Percentiles rank a stretch among this genome's conserved stretches.
Conservation (phyloP, 2,329 filamentous ascomycete species). For the Neopestalotiopsis clavispora region DNA sequence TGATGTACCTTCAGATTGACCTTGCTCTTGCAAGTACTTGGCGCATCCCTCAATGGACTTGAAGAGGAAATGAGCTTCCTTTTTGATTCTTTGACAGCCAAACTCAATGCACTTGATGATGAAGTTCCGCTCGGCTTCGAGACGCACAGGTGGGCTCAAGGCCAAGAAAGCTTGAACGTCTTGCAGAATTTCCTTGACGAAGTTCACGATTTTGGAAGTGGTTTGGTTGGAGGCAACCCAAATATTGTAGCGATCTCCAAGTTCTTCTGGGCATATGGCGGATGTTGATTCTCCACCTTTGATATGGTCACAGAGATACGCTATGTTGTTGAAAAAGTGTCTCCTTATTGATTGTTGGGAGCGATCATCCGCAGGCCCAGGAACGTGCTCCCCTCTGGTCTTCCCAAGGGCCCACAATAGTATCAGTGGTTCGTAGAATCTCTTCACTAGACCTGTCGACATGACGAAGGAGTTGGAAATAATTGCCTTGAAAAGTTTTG, state of each 20-base stretch:
- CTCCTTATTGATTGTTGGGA: slow-evolving; percentile 20
- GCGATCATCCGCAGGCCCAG: slow-evolving; percentile 4
- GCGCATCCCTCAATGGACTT: no score
- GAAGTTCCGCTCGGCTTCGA: slow-evolving; percentile 16
- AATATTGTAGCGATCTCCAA: slow-evolving; percentile 37
- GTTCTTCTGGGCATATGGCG: slow-evolving; percentile 47
- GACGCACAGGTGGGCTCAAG: slow-evolving; percentile 4
- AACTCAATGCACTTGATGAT: no score
- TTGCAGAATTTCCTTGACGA: slow-evolving; percentile 35
- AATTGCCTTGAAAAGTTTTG: background rate
- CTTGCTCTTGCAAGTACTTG: no score
- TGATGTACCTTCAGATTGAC: no score
- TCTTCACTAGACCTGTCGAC: slow-evolving; percentile 18
- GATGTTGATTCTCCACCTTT: slow-evolving; percentile 52
- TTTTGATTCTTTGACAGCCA: no score
- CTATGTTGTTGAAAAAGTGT: slow-evolving; percentile 44
- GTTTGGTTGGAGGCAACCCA: slow-evolving; percentile 49
- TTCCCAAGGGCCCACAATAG: slow-evolving; percentile 38
- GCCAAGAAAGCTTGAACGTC: slow-evolving; percentile 16
- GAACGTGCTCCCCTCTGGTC: slow-evolving; percentile 35
- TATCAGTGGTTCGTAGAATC: slow-evolving; percentile 45
- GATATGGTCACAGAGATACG: slow-evolving; percentile 50
- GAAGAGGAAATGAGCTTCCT: no score
- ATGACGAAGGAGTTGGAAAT: no score
- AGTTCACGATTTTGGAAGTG: slow-evolving; percentile 28